Evolutionary conservation across 495 filamentous ascomycete species (phyloP).

Genomic region (Penicillium arizonense): DNA sequence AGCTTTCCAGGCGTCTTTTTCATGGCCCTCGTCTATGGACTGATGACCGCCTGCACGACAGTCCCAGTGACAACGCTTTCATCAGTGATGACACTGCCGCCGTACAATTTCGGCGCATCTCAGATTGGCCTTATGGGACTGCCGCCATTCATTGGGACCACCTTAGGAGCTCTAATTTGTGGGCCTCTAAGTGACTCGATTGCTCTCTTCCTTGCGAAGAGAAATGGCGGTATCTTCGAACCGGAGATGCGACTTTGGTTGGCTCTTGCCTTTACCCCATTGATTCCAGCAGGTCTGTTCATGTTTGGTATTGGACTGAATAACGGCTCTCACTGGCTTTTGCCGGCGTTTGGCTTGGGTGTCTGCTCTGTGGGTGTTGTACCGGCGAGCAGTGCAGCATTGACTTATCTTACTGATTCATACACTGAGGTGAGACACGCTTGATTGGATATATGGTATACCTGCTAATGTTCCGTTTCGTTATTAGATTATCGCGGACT

Average conservation of each 20-base stretch:
- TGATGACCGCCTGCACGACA: slow-evolving; percentile 30
- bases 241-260: slow-evolving; percentile 37
- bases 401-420: slow-evolving; percentile 36
- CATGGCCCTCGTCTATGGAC: slow-evolving; percentile 32
- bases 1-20: slow-evolving; percentile 35
- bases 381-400: slow-evolving; percentile 23
- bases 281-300: slow-evolving; percentile 27
- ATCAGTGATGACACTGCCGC: slow-evolving; percentile 28
- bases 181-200: slow-evolving; percentile 37
- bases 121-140: slow-evolving; percentile 38
- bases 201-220: slow-evolving; percentile 24
- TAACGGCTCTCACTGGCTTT: slow-evolving; percentile 29
- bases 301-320: slow-evolving; percentile 33
- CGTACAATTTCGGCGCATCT: slow-evolving; percentile 38
- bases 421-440: slow-evolving; percentile 31
- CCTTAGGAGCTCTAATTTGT: slow-evolving; percentile 27
- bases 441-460: not conserved
- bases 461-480: not conserved
- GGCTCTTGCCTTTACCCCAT: slow-evolving; percentile 17
- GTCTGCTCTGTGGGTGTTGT: slow-evolving; percentile 23
- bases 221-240: slow-evolving; percentile 35
- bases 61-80: slow-evolving; percentile 32
- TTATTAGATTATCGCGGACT: slow-evolving; percentile 32
- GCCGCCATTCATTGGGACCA: slow-evolving; percentile 34
- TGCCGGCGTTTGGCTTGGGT: slow-evolving; percentile 26